Base-by-base conservation (phyloP, 306 rosid genomes). In the Lupinus albus region DNA sequence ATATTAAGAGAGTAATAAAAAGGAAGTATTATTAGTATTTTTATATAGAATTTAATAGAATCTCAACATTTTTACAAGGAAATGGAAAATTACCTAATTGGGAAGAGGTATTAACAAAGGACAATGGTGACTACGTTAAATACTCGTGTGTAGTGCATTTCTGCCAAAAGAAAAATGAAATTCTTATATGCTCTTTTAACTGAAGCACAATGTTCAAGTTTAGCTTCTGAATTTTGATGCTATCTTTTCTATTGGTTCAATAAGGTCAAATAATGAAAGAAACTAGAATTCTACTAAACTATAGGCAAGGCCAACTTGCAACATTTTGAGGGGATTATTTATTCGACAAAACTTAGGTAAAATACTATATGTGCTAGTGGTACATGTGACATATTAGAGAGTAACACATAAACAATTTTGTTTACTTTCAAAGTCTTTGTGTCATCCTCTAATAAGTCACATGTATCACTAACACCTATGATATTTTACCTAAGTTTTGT, bases 171-270 rank as follows among this genome's bases (percentile, higher is more conserved):
- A 56, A 30, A n/a, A 5, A 5, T 5, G 4, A 54, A 54, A 25
- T 5, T 68, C 57, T 1, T 25, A 25, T 28, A 53, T 73, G 65
- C 35, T 47, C 25, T 25, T 30, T 58, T 75, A 75, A 67, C 74
- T 6, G 47, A 75, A 58, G 16, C 74, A 64, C 66, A 5, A 28
- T 28, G 12, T 56, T 38, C 30, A 64, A 58, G 18, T 2, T 30
- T 51, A 51, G n/a, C 36, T 20, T 47, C 3, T 64, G 38, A 63
- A 16, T 30, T 53, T 50, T 25, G 4, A 64, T 33, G 18, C 13
- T 55, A 63, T 45, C 3, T 52, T 32, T 55, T 46, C 21, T 10
- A 45, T 55, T n/a, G 65, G 59, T 9, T 57, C 44, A 21, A 56
- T 13, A 35, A 13, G 72, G 80, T 63, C 67, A 52, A 72, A 38